Conservation (phyloP, 768 basidiomycete genomes). For the Hericium alpestre region DNA sequence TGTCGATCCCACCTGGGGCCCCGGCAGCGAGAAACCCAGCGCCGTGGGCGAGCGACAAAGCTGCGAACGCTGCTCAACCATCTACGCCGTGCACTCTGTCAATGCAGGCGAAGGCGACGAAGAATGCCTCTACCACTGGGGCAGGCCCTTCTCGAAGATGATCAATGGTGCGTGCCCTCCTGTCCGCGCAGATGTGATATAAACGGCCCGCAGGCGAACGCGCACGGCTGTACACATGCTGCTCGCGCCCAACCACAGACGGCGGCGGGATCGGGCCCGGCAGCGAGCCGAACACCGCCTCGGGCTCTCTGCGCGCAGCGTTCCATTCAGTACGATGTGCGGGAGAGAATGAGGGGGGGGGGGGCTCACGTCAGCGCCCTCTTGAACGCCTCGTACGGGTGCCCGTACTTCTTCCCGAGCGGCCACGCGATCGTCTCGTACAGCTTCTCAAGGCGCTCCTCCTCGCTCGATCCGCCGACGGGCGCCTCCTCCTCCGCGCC, state of each 20-base stretch:
- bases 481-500: slow-evolving; percentile 34
- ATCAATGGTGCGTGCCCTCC: slow-evolving; percentile 46
- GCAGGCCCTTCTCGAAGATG: slow-evolving; percentile 48
- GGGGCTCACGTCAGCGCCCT: slow-evolving; percentile 75
- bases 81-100: slow-evolving; percentile 45
- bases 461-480: slow-evolving; percentile 3
- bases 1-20: slow-evolving; percentile 43
- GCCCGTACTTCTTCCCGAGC: slow-evolving; percentile 82
- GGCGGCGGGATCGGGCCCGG: slow-evolving; percentile 50
- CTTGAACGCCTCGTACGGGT: slow-evolving; percentile 97
- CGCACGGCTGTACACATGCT: slow-evolving; percentile 67
- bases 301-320: slow-evolving; percentile 49
- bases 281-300: slow-evolving; percentile 72
- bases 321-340: slow-evolving; percentile 1
- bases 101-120: slow-evolving; percentile 27
- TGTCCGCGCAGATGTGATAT: neutral
- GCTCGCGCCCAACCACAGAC: slow-evolving; percentile 48
- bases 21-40: slow-evolving; percentile 54
- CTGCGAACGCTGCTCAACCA: slow-evolving; percentile 72
- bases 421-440: slow-evolving; percentile 94
- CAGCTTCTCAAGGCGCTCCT: slow-evolving; percentile 57
- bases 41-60: slow-evolving; percentile 48
- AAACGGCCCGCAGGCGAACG: slow-evolving; percentile 44
- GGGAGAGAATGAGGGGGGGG: neutral
- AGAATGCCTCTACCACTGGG: slow-evolving; percentile 80